Percentiles rank a stretch among this genome's conserved stretches.
These are phyloP conservation scores for Aspergillus ustus DNA, from an alignment of 2,329 filamentous ascomycete species.

Conservation along the genomic window DNA sequence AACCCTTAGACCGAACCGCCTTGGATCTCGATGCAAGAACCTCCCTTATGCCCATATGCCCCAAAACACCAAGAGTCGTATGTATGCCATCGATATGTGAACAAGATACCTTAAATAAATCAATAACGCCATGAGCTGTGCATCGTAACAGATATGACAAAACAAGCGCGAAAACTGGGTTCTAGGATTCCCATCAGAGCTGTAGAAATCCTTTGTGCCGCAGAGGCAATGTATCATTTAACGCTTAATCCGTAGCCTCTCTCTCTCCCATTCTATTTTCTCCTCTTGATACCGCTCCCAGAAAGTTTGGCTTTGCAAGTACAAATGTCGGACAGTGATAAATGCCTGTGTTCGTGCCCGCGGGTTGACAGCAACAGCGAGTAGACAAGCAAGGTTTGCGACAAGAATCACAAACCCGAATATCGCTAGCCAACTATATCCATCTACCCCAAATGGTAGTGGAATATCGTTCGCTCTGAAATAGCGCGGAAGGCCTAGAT, in stretches of 20 bases:
- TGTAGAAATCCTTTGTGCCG: neutral
- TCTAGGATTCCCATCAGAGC: neutral
- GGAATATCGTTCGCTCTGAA: constrained; percentile 80
- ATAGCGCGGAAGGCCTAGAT: constrained; percentile 77
- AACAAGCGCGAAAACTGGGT: neutral
- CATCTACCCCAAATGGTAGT: constrained; percentile 85
- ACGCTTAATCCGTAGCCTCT: constrained; percentile 3
- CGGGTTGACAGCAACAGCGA: constrained; percentile 19
- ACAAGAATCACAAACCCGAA: constrained; percentile 26
- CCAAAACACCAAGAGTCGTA: neutral
- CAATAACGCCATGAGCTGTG: neutral
- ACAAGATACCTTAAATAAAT: neutral
- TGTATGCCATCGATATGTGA: constrained; percentile 4
- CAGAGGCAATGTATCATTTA: neutral
- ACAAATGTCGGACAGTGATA: constrained; percentile 10
- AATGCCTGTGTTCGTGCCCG: constrained; percentile 14
- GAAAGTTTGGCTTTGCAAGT: constrained; percentile 11
- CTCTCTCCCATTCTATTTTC: constrained; percentile 8
- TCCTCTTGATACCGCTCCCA: constrained; percentile 16
- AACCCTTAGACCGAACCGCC: neutral
- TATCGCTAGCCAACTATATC: constrained; percentile 57
- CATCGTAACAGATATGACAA: neutral
- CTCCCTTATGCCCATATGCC: constrained; percentile 8
- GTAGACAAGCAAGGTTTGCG: constrained; percentile 12
- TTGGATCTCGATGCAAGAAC: neutral